These are phyloP conservation scores for Rhodofomes roseus DNA, from an alignment of 1,284 basidiomycete genomes.

Conservation along the genomic window DNA sequence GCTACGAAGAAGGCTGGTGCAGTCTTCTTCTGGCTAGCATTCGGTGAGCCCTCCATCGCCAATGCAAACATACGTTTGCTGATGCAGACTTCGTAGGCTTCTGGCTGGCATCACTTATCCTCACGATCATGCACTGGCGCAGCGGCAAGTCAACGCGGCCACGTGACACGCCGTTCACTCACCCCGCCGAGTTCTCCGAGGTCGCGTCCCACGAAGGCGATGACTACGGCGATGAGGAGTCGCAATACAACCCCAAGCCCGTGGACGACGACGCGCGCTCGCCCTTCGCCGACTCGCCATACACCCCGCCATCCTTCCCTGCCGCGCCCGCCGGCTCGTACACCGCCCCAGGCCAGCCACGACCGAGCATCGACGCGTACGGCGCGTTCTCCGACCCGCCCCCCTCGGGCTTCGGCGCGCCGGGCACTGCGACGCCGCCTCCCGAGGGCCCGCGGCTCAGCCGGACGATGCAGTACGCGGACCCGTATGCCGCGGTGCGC, in stretches of 20 bases:
- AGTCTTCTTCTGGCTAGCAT: conserved; percentile 86
- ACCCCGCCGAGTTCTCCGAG: conserved; percentile 44
- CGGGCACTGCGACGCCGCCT: conserved; percentile 24
- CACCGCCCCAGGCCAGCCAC: conserved; percentile 26
- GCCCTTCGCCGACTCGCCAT: conserved; percentile 47
- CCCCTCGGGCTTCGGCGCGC: conserved; percentile 57
- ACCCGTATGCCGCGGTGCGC: conserved; percentile 75
- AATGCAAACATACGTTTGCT: neutral
- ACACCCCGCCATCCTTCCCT: conserved; percentile 24
- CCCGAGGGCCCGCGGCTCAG: conserved; percentile 55
- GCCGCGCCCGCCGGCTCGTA: conserved; percentile 27
- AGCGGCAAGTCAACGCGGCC: conserved; percentile 56
- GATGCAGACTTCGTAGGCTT: conserved; percentile 38
- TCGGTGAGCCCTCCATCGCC: conserved; percentile 53
- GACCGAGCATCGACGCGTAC: conserved; percentile 80
- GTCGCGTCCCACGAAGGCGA: conserved; percentile 35
- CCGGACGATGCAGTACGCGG: conserved; percentile 85
- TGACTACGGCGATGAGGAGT: conserved; percentile 34
- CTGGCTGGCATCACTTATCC: conserved; percentile 60
- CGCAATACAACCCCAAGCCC: conserved; percentile 14
- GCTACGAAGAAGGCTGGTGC: conserved; percentile 84
- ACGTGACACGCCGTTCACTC: conserved; percentile 69
- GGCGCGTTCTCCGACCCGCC: conserved; percentile 84
- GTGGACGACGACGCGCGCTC: conserved; percentile 29
- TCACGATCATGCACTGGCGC: conserved; percentile 71